A percentile compares a stretch with the other conserved stretches of the same genome.
phyloP scores from a whole-genome alignment of 164 flowering plant species.

The Cinnamomum chago region DNA sequence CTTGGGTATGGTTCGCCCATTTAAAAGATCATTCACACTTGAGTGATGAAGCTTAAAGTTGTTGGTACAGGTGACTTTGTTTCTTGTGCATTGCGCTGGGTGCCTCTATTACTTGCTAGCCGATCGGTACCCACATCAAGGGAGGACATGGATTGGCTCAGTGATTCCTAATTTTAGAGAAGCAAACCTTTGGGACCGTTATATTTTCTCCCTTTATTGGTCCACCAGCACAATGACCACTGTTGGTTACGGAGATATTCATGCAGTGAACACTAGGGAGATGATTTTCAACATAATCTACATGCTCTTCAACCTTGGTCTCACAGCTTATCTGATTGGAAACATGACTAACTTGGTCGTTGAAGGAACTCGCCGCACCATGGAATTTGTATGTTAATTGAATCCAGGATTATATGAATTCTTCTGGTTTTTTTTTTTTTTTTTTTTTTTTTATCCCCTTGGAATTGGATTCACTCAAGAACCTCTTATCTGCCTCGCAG shows the following conservation, averaged over 20 bases:
- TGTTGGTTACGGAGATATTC: slow-evolving; percentile 94
- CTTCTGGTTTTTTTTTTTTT: neutral
- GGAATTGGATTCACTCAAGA: neutral
- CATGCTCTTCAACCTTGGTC: slow-evolving; percentile 94
- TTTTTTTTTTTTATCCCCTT: neutral
- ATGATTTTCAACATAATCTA: slow-evolving; percentile 85
- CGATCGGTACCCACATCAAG: slow-evolving; percentile 63
- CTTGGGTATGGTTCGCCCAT: neutral
- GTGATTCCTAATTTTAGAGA: slow-evolving; percentile 67
- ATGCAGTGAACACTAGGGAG: slow-evolving; percentile 78
- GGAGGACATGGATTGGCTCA: slow-evolving; percentile 78
- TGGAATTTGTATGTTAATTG: slow-evolving; percentile 79
- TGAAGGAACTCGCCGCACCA: slow-evolving; percentile 92
- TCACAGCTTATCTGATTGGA: slow-evolving; percentile 90
- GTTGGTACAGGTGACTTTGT: slow-evolving; percentile 64
- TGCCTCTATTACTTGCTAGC: slow-evolving; percentile 85
- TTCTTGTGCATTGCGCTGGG: slow-evolving; percentile 81
- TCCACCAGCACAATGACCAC: slow-evolving; percentile 90
- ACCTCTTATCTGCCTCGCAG: slow-evolving; percentile 28
- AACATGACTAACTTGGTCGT: slow-evolving; percentile 97
- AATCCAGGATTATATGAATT: neutral
- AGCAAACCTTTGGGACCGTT: slow-evolving; percentile 55
- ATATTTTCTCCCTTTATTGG: slow-evolving; percentile 83
- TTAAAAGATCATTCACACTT: neutral
- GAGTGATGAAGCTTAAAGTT: neutral